Evolutionary conservation across 2,329 filamentous ascomycete species (phyloP), one percentile per base, ranked within the genome.

Genomic region (Pleomassaria siparia): DNA sequence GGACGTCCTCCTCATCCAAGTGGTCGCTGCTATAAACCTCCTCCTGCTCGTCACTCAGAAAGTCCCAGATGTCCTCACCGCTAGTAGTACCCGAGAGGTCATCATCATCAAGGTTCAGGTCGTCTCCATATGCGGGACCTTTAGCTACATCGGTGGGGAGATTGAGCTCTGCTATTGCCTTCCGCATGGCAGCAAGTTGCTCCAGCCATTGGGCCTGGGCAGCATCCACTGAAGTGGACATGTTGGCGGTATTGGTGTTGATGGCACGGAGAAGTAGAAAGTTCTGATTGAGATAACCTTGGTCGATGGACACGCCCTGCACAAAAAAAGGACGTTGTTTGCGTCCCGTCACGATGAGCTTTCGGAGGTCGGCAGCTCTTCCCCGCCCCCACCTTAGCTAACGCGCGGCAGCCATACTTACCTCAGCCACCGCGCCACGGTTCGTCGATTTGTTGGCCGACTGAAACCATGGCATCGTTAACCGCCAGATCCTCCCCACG

Each of bases 51-150:
- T 91, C 87, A 49, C 86, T 90, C 63, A 95, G 89, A 49, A 95
- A 84, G 67, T 96, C 91, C 92, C 92, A 96, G 9, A 96, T 85
- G 71, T 96, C 91, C 49, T 92, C 88, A 4, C 83, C 82, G 15
- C 81, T 83, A 35, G 81, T 83, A 4, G 82, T 82, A 3, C 76
- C 80, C 2, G 79, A 80, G 18, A 81, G 73, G 39, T 83, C 79
- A 26, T 89, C 85, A 8, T 89, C 83, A 35, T 85, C 77, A 28
- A 85, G 72, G 44, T 84, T 79, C 11, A 85, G 72, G 44, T 84
- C 79, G 11, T 80, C 74, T 15, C 77, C 81, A 60, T 84, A 83
- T 40, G 74, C 66, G 39, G 75, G 74, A 30, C 72, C 64, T 36
- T 74, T 70, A 24, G 74, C 69, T 54, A 79, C 76, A 29, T 71